These are phyloP conservation scores for Aspergillus fijiensis DNA, from an alignment of 2,329 filamentous ascomycete genomes.

Conservation along the genomic window DNA sequence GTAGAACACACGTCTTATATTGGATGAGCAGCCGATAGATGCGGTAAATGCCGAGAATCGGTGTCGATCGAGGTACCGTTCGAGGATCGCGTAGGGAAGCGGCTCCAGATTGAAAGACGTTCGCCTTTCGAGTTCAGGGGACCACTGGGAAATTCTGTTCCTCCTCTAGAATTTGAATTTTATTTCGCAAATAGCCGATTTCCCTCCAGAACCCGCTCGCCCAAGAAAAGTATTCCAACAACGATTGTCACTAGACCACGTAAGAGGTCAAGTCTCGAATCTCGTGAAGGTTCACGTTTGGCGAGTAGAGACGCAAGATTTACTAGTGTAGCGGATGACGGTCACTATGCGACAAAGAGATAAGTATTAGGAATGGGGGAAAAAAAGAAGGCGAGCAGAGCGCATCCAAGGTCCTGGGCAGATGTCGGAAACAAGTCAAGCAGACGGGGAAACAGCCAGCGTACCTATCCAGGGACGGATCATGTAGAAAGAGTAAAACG, in stretches of 20 bases:
- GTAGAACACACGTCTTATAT: not conserved
- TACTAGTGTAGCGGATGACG: not conserved
- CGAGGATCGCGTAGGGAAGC: not conserved
- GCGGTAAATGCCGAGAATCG: not conserved
- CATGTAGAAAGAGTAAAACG: constrained; percentile 6
- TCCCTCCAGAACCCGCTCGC: not conserved
- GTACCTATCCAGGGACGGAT: constrained; percentile 6
- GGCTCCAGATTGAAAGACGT: not conserved
- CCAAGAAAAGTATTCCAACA: not conserved
- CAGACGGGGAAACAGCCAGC: not conserved
- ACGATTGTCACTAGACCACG: too few relatives aligned
- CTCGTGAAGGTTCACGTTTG: not conserved
- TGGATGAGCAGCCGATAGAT: not conserved
- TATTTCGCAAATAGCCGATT: not conserved
- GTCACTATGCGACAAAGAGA: not conserved
- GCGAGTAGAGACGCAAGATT: not conserved
- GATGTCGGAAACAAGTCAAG: not conserved
- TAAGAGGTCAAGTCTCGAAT: not conserved
- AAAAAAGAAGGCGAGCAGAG: not conserved
- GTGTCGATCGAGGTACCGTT: not conserved
- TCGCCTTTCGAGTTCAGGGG: not conserved
- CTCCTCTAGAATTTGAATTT: not conserved
- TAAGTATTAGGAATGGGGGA: not conserved
- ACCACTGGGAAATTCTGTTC: not conserved
- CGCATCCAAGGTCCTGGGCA: not conserved